Base-by-base conservation (phyloP, 2,329 filamentous ascomycete genomes). In the Colletotrichum liaoningense region DNA sequence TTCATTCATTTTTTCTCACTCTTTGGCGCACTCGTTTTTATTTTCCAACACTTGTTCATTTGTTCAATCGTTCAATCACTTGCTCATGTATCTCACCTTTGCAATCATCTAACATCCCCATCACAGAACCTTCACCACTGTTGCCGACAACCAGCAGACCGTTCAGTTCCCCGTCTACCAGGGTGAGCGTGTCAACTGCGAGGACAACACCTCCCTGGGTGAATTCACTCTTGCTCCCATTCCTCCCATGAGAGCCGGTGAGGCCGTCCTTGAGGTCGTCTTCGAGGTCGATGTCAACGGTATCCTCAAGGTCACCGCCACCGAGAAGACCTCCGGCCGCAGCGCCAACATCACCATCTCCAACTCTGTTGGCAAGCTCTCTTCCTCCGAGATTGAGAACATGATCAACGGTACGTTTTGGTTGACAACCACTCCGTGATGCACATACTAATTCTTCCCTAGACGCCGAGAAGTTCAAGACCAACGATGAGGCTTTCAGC, bases 241-340 rank as follows among this genome's bases (percentile, higher is more conserved):
- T 77, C 90, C 96, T 89, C 86, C 95, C 88, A 86, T 98, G 95
- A 93, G 93, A 81, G 96, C 97, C 81, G 96, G 97, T 84, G 97
- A 99, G 84, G 94, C 97, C 79, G 95, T 97, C 78, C 93, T 99
- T 58, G 97, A 99, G 88, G 94, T 96, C 79, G 95, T 98, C 85
- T 98, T 99, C 87, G 97, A 99, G 89, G 97, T 99, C 83, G 97
- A 99, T 80, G 97, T 98, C 91, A 99, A 99, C 90, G 97, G 97
- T 93, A 98, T 98, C 85, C 93, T 99, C 78, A 99, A 99, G 93
- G 97, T 98, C 81, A 98, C 96, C 76, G 97, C 97, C 78, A 98
- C 96, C 60, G 97, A 99, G 92, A 99, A 99, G 93, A 96, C 95
- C 79, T 98, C 97, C 42, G 97, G 97, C 81, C 95, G 97, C 85